These are phyloP conservation scores for Yamadazyma nakazawae DNA, from an alignment of 805 yeast genomes.

Conservation along the genomic window DNA sequence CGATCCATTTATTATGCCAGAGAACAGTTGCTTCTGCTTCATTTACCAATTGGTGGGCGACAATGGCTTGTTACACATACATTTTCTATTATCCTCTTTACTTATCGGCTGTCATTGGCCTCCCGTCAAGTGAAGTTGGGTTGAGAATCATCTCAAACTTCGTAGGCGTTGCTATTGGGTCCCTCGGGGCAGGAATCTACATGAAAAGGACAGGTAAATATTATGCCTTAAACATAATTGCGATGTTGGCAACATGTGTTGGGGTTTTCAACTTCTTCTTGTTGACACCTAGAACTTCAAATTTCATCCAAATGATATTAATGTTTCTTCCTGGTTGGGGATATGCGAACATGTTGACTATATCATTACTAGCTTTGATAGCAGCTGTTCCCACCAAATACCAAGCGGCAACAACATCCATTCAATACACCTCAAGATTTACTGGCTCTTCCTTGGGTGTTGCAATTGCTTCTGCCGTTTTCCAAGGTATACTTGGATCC, in stretches of 20 bases:
- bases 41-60: constrained; percentile 63
- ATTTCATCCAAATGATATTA: constrained; percentile 22
- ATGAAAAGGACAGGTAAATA: constrained; percentile 48
- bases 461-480: constrained; percentile 62
- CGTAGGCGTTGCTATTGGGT: constrained; percentile 54
- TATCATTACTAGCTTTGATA: constrained; percentile 69
- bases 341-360: constrained; percentile 64
- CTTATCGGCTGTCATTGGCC: constrained; percentile 51
- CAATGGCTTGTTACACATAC: constrained; percentile 63
- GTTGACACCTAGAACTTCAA: constrained; percentile 19
- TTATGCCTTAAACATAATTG: constrained; percentile 41
- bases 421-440: constrained; percentile 84
- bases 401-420: constrained; percentile 86
- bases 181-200: constrained; percentile 15
- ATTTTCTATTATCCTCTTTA: constrained; percentile 71
- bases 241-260: constrained; percentile 24
- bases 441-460: constrained; percentile 87
- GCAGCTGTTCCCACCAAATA: constrained; percentile 65
- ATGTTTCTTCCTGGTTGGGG: constrained; percentile 60
- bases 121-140: constrained; percentile 57
- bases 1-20: constrained; percentile 53
- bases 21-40: constrained; percentile 65
- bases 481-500: constrained; percentile 45
- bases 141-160: constrained; percentile 62
- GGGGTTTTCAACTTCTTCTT: constrained; percentile 43